A percentile compares a stretch with the other conserved stretches of the same genome.
Conservation (phyloP, 2,329 filamentous ascomycete species). For the Chaetomium sp. region DNA sequence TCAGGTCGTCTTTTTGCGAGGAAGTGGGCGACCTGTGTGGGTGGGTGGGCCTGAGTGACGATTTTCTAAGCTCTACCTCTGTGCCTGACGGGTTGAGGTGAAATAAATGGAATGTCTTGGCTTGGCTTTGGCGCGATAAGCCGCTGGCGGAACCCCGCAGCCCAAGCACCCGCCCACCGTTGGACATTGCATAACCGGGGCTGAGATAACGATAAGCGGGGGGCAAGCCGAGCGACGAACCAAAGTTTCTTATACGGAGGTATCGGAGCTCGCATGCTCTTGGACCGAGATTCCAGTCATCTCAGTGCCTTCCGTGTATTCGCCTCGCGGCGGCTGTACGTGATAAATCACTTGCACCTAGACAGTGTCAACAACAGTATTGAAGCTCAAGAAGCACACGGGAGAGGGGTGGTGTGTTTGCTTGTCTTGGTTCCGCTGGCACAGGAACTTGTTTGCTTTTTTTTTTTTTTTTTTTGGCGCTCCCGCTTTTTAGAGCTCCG, state of each 20-base stretch:
- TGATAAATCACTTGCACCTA: neutral
- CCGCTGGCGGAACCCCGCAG: neutral
- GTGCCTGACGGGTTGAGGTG: constrained; percentile 31
- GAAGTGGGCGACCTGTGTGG: neutral
- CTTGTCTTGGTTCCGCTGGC: neutral
- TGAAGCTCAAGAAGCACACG: neutral
- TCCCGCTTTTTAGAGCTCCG: neutral
- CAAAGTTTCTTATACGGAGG: constrained; percentile 27
- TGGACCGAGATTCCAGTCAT: neutral
- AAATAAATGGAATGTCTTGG: constrained; percentile 29
- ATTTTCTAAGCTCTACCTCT: constrained; percentile 26
- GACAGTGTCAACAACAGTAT: neutral
- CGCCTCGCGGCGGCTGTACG: neutral
- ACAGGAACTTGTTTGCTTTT: neutral
- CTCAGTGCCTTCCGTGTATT: neutral
- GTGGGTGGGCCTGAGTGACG: constrained; percentile 8
- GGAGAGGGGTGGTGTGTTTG: neutral
- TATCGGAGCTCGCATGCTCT: constrained; percentile 22
- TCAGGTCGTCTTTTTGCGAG: neutral
- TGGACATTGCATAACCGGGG: constrained; percentile 30
- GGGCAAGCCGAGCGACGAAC: neutral
- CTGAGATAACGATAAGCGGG: neutral
- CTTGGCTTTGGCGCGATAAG: constrained; percentile 25
- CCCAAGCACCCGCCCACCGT: neutral
- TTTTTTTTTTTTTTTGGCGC: neutral